phyloP scores from a whole-genome alignment of 352 stramenopile genomes.

The Phytopythium vexans region DNA sequence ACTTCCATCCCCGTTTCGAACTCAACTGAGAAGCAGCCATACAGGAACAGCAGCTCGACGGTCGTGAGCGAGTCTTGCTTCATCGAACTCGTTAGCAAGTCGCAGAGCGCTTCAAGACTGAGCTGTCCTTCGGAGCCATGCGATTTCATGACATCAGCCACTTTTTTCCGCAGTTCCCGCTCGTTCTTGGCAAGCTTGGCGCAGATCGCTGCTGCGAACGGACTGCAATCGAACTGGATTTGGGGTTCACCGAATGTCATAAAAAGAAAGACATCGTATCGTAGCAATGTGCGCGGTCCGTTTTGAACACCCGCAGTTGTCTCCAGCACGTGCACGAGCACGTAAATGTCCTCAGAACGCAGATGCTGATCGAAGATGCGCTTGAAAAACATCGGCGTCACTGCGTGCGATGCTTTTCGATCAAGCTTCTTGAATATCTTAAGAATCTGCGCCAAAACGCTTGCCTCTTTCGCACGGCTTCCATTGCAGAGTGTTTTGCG shows the following conservation, averaged over 20 bases:
- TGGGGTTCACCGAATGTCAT: constrained; percentile 3
- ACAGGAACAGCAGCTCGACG: constrained; percentile 35
- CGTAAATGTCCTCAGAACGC: constrained; percentile 25
- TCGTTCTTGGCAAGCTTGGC: constrained; percentile 19
- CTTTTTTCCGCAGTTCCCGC: constrained; percentile 4
- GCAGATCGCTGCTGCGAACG: constrained; percentile 5
- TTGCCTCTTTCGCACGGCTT: constrained; percentile 14
- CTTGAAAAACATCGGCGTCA: constrained; percentile 37
- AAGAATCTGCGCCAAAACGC: constrained; percentile 37
- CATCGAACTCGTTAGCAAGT: constrained; percentile 7
- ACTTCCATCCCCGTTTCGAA: constrained; percentile 1
- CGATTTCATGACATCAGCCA: constrained; percentile 14
- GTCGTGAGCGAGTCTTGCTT: constrained; percentile 10
- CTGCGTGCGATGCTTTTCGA: constrained; percentile 15
- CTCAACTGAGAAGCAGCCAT: constrained; percentile 12
- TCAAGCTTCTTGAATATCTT: constrained; percentile 63
- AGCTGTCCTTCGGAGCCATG: constrained; percentile 10
- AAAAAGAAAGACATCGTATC: constrained; percentile 51
- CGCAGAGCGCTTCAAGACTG: constrained; percentile 12
- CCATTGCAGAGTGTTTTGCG: constrained; percentile 31
- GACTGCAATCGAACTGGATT: background rate
- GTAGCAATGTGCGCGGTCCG: constrained; percentile 7
- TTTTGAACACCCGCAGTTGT: background rate
- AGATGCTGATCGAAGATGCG: constrained; percentile 54
- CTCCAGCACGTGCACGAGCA: constrained; percentile 16